Conservation (phyloP, 176 grass and related monocot genomes). For the Aegilops longissima region DNA sequence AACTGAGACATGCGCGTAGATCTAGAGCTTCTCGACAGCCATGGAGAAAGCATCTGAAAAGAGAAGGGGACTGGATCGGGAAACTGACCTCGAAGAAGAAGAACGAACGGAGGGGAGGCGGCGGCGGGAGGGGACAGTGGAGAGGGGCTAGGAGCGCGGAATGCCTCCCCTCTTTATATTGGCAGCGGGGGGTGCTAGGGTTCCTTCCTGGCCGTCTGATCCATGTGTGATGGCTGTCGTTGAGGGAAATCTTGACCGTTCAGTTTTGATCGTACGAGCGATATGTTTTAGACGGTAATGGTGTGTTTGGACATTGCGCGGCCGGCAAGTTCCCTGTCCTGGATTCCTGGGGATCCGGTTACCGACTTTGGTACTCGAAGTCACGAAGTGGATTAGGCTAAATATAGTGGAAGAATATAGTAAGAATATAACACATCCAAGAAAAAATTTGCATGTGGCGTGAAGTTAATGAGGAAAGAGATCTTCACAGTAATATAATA, state of each 20-base stretch:
- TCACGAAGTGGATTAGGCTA: too few species aligned
- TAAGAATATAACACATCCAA: too few species aligned
- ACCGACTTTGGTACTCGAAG: neutral
- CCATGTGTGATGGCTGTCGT: neutral
- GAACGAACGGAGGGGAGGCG: neutral
- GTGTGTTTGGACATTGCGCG: neutral
- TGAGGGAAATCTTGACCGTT: neutral
- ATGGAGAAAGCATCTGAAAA: too few species aligned
- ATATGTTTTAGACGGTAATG: neutral
- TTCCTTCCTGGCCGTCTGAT: slow-evolving; percentile 8
- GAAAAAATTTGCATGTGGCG: too few species aligned
- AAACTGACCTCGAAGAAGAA: slow-evolving; percentile 7
- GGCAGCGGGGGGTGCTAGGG: neutral
- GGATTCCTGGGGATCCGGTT: neutral
- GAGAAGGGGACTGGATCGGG: neutral
- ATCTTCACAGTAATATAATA: too few species aligned
- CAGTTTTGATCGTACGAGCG: neutral
- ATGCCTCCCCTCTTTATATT: slow-evolving; percentile 15
- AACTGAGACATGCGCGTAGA: too few species aligned
- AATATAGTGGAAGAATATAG: too few species aligned
- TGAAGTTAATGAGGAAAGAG: too few species aligned
- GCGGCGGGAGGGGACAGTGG: neutral
- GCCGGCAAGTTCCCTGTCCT: neutral
- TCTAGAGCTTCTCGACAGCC: neutral
- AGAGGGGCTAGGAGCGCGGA: neutral